phyloP scores from a whole-genome alignment of 176 grass and related monocot genomes.

The Musa itinerans region DNA sequence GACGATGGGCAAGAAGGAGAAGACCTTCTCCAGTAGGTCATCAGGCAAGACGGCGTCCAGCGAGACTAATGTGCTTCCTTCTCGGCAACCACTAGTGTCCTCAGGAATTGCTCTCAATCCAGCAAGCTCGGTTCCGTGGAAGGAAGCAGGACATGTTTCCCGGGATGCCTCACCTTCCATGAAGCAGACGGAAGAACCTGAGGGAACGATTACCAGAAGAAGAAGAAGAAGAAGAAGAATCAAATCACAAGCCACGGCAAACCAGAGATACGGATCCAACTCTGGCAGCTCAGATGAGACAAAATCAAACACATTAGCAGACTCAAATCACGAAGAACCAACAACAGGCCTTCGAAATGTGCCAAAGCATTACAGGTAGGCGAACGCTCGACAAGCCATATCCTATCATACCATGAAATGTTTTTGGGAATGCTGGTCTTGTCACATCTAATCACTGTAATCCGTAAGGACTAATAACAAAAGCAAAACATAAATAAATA shows the following conservation, averaged over 20 bases:
- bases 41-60: slow-evolving; percentile 49
- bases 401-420: background rate
- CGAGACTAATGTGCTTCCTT: slow-evolving; percentile 27
- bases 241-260: too few species aligned
- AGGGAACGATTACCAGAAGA: background rate
- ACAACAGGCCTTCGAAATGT: background rate
- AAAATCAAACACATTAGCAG: background rate
- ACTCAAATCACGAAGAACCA: background rate
- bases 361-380: background rate
- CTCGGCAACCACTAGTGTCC: slow-evolving; percentile 13
- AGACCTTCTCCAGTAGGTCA: slow-evolving; percentile 74
- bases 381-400: background rate
- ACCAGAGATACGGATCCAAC: background rate
- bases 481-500: background rate
- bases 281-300: background rate
- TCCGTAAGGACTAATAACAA: background rate
- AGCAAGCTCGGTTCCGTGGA: slow-evolving; percentile 25
- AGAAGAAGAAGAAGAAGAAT: too few species aligned
- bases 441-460: background rate
- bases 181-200: slow-evolving; percentile 5
- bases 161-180: slow-evolving; percentile 44
- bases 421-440: background rate
- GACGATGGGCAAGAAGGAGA: slow-evolving; percentile 61
- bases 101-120: slow-evolving; percentile 25
- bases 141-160: slow-evolving; percentile 41